Conservation (phyloP, 208 protist species). For the Leishmania aethiopica region DNA sequence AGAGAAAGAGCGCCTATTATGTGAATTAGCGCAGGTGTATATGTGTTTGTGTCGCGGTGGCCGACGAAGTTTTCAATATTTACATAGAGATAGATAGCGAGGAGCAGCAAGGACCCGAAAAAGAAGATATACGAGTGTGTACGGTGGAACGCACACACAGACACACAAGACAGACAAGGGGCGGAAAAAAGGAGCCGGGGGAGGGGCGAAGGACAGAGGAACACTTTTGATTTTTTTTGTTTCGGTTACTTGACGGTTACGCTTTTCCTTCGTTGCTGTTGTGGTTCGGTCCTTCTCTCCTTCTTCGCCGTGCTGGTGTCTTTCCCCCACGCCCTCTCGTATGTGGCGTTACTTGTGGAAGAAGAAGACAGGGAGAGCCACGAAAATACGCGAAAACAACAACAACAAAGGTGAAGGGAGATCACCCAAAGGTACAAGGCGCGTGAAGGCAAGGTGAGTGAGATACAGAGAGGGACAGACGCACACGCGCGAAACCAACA, state of each 20-base stretch:
- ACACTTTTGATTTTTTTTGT: not conserved
- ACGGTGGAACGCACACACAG: too few relatives aligned
- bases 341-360: not conserved
- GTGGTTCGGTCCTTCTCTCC: too few relatives aligned
- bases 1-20: not conserved
- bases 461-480: not conserved
- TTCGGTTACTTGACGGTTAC: not conserved
- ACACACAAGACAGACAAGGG: not conserved
- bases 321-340: not conserved
- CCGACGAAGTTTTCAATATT: not conserved
- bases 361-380: not conserved
- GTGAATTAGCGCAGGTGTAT: not conserved
- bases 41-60: not conserved
- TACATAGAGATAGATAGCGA: not conserved
- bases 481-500: not conserved
- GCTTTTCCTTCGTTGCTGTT: not conserved
- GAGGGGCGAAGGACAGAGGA: too few relatives aligned
- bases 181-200: not conserved
- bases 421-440: too few relatives aligned
- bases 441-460: not conserved
- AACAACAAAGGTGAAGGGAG: not conserved
- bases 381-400: not conserved
- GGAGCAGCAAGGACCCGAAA: not conserved
- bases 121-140: not conserved
- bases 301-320: not conserved